Base-by-base conservation (phyloP, 2,329 filamentous ascomycete species). In the Xylaria hypoxylon region DNA sequence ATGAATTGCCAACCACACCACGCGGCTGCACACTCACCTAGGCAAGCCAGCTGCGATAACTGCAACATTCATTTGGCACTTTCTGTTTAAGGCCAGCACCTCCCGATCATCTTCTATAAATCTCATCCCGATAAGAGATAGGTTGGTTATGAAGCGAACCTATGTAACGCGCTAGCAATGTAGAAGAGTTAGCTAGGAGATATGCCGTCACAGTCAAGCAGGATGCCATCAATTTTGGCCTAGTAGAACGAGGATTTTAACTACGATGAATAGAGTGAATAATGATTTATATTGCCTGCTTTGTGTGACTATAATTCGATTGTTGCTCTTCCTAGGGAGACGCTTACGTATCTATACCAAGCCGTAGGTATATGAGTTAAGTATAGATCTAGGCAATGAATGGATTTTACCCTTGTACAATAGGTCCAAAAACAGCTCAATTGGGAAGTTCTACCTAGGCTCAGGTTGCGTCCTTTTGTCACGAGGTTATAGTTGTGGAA, bases 41-140 rank as follows among this genome's bases (percentile, higher is more conserved):
- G 51, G 51, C 51, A 53, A 40, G n/a, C 51, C 51, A n/a, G n/a
- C 51, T 1, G 33, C 33, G 38, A 53, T 38, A 4, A 53, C 13
- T 24, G 40, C 24, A 8, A 40, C 13, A 13, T 53, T 53, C 33
- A 40, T 53, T n/a, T 53, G 51, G 19, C 19, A 33, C 5, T 26
- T 38, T 40, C 22, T 4, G n/a, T 28, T 17, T 17, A 22, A 17
- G 19, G 19, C 51, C 40, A 40, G 10, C 2, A 13, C 33, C 33
- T 53, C 19, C 5, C 33, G 19, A 11, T 53, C 33, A 40, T 53
- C 8, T 11, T 24, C 13, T 5, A 53, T 2, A 8, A 24, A 26
- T 5, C 33, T 26, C 33, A 53, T 53, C 6, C 26, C 26, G 10
- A 17, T 11, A 53, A 11, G 5, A 15, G 2, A 2, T 17, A 6